Evolutionary conservation across 495 filamentous ascomycete genomes (phyloP).

Genomic region (Saxispiralis lemnorum): DNA sequence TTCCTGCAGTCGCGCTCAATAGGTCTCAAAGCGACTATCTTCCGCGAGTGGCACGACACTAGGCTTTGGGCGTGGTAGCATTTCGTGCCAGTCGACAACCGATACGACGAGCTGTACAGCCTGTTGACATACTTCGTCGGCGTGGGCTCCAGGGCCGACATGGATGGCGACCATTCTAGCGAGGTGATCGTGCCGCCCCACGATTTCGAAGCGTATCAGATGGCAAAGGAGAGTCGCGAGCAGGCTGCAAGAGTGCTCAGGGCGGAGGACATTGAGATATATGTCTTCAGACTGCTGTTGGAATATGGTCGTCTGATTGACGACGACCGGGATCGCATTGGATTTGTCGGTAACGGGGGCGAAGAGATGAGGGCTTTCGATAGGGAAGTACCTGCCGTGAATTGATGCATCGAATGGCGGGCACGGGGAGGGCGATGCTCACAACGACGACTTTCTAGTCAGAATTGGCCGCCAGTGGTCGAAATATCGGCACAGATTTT

Average conservation of each 20-base stretch:
- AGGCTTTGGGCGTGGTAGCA: conserved; percentile 56
- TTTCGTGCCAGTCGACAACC: conserved; percentile 56
- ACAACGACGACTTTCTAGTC: too few species aligned
- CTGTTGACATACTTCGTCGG: conserved; percentile 22
- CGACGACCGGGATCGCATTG: conserved; percentile 18
- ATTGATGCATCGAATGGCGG: too few species aligned
- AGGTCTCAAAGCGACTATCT: conserved; percentile 46
- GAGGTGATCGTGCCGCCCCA: conserved; percentile 18
- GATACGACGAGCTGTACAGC: conserved; percentile 22
- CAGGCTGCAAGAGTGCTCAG: conserved; percentile 50
- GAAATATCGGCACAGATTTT: too few species aligned
- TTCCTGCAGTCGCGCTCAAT: conserved; percentile 42
- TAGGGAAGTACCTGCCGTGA: conserved; percentile 2
- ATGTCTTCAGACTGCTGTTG: conserved; percentile 56
- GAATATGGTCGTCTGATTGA: conserved; percentile 36
- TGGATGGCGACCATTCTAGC: not conserved
- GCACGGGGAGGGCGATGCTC: too few species aligned
- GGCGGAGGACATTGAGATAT: conserved; percentile 67
- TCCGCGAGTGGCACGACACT: conserved; percentile 57
- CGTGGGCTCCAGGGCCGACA: not conserved
- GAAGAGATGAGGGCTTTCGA: conserved; percentile 12
- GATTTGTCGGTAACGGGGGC: conserved; percentile 8
- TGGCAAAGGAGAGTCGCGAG: conserved; percentile 46
- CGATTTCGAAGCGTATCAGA: conserved; percentile 36
- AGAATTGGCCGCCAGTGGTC: too few species aligned